Evolutionary conservation across 1,139 yeast species (phyloP).

Genomic region (Hyphopichia khmerensis): DNA sequence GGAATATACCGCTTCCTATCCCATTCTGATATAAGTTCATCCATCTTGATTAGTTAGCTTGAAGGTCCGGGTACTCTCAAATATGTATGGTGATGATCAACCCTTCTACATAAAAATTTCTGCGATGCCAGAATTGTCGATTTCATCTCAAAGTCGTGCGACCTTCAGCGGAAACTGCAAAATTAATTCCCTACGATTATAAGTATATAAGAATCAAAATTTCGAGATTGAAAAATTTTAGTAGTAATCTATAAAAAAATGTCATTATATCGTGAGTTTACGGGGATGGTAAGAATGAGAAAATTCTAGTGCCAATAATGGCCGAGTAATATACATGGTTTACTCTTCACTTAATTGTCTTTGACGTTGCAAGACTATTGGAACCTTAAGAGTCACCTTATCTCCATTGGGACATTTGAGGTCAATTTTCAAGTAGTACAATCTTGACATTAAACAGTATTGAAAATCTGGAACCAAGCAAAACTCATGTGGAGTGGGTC

Average conservation of each 20-base stretch:
- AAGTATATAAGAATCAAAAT: too few species aligned
- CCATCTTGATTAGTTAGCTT: constrained; percentile 7
- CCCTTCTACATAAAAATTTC: neutral
- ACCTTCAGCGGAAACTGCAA: neutral
- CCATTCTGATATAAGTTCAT: constrained; percentile 45
- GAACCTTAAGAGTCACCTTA: constrained; percentile 29
- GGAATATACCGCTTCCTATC: constrained; percentile 61
- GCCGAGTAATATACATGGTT: too few species aligned
- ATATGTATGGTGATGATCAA: too few species aligned
- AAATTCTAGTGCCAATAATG: too few species aligned
- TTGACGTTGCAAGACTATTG: constrained; percentile 22
- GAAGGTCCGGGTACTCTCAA: too few species aligned
- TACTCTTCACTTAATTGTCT: neutral
- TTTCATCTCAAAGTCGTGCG: neutral
- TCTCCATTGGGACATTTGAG: constrained; percentile 30
- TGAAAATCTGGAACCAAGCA: constrained; percentile 43
- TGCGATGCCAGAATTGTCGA: constrained; percentile 1
- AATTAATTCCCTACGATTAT: too few species aligned
- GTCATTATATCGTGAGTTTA: too few species aligned
- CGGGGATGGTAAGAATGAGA: too few species aligned
- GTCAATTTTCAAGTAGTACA: constrained; percentile 33
- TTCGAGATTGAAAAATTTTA: too few species aligned
- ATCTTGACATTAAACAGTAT: constrained; percentile 31
- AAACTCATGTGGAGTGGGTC: constrained; percentile 16
- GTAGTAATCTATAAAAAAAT: too few species aligned